Percentiles rank a stretch among this genome's conserved stretches.
These are phyloP conservation scores for Fusarium sp. DNA, from an alignment of 2,329 filamentous ascomycete genomes.

Conservation along the genomic window DNA sequence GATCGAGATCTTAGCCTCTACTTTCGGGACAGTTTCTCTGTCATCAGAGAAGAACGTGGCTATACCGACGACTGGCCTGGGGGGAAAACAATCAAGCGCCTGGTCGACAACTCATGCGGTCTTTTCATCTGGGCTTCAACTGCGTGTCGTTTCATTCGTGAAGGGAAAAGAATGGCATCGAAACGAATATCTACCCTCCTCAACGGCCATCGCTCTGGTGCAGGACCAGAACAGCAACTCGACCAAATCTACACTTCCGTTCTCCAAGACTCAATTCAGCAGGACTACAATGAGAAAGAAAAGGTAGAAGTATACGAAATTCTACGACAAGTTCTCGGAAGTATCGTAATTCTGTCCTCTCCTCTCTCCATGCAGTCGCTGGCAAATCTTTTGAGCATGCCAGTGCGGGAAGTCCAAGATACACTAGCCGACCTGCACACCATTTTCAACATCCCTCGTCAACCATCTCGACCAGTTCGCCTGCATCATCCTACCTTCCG, in stretches of 20 bases:
- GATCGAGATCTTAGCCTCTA: neutral
- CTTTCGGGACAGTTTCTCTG: neutral
- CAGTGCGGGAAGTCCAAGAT: neutral
- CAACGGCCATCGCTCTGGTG: neutral
- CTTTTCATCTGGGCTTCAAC: constrained; percentile 6
- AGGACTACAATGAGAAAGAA: neutral
- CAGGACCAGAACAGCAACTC: neutral
- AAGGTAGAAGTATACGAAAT: neutral
- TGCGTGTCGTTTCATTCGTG: constrained; percentile 1
- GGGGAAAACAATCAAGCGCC: constrained; percentile 1
- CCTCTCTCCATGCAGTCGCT: neutral
- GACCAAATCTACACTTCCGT: constrained; percentile 1
- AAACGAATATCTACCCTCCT: neutral
- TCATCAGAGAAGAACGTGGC: constrained; percentile 1
- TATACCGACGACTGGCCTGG: neutral
- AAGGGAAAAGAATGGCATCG: neutral
- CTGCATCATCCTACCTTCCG: constrained; percentile 1
- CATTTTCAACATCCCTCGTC: neutral
- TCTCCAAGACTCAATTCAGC: neutral
- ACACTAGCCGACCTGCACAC: neutral
- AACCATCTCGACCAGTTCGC: neutral
- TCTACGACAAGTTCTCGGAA: neutral
- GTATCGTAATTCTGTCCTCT: neutral
- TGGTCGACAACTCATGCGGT: neutral
- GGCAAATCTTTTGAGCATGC: neutral